phyloP scores from a whole-genome alignment of 2,329 filamentous ascomycete genomes.

The Paraphoma sp. region DNA sequence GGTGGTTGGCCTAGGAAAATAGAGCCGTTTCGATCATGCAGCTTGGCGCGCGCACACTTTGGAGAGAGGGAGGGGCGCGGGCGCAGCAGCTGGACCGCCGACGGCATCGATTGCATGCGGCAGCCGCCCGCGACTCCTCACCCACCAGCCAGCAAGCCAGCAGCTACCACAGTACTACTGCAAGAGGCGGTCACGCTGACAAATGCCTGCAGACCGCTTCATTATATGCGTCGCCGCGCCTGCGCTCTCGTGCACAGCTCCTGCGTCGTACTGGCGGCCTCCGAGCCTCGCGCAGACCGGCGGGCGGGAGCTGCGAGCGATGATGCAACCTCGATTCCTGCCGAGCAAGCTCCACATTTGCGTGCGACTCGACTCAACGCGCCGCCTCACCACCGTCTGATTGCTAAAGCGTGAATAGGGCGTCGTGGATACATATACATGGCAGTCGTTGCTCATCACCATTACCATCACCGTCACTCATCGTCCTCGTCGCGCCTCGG shows the following conservation, averaged over 20 bases:
- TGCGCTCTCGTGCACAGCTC: neutral
- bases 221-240: neutral
- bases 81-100: neutral
- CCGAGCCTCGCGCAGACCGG: neutral
- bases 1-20: conserved; percentile 19
- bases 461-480: neutral
- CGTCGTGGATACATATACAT: neutral
- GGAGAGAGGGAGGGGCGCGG: neutral
- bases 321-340: conserved; percentile 13
- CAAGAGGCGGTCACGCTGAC: conserved; percentile 16
- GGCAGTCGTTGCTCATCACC: neutral
- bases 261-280: neutral
- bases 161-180: too few species aligned
- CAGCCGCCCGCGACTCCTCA: conserved; percentile 7
- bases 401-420: neutral
- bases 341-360: neutral
- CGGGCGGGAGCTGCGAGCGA: neutral
- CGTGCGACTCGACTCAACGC: neutral
- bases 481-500: conserved; percentile 15
- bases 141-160: too few species aligned
- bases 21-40: conserved; percentile 15
- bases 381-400: neutral
- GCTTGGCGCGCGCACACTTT: conserved; percentile 6
- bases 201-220: conserved; percentile 3
- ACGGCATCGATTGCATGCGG: conserved; percentile 4